phyloP scores from a whole-genome alignment of 2,329 filamentous ascomycete species.

The Cytospora schulzeri region DNA sequence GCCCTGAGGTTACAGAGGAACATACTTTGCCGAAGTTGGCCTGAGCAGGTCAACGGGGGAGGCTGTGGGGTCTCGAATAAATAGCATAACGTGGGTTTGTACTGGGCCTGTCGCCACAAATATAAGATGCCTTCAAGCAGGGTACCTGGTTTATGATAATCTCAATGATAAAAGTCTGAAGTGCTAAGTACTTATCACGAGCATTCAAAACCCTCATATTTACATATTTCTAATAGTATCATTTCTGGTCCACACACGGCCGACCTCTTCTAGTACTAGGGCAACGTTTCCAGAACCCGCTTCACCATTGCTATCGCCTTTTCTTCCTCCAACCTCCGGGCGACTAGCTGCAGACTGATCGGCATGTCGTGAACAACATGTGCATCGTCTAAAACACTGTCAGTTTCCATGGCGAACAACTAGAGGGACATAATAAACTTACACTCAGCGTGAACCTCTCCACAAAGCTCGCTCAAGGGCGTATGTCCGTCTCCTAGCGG shows the following conservation, averaged over 20 bases:
- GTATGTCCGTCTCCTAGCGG: conserved; percentile 34
- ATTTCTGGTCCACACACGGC: neutral
- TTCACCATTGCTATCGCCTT: conserved; percentile 41
- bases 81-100: neutral
- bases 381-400: conserved; percentile 40
- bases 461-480: conserved; percentile 42
- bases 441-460: conserved; percentile 46
- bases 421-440: conserved; percentile 31
- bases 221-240: neutral
- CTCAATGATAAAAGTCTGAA: neutral
- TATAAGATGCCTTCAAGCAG: neutral
- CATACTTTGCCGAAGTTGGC: neutral
- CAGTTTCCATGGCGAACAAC: neutral
- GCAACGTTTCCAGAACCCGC: conserved; percentile 28
- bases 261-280: neutral
- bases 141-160: neutral
- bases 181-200: neutral
- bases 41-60: neutral
- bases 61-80: neutral
- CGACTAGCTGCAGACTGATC: conserved; percentile 46
- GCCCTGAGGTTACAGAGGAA: neutral
- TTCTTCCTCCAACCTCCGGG: conserved; percentile 44
- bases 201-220: neutral
- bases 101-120: neutral
- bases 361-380: conserved; percentile 45